Conservation (phyloP, 164 flowering plant species). For the Tetrastigma voinierianum region DNA sequence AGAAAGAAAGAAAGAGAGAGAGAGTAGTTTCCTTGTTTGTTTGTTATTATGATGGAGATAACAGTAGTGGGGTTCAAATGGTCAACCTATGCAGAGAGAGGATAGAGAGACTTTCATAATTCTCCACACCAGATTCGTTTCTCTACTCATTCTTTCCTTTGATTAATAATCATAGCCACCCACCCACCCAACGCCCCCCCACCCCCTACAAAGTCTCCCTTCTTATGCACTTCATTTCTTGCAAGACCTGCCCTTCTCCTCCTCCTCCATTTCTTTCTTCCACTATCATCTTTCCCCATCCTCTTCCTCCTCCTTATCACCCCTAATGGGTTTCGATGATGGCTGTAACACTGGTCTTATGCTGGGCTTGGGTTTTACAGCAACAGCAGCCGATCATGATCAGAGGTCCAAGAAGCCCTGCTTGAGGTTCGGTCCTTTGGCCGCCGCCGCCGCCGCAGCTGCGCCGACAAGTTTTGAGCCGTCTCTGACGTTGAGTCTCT, state of each 20-base stretch:
- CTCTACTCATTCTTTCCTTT: slow-evolving; percentile 42
- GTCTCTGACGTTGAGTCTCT: slow-evolving; percentile 49
- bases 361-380: slow-evolving; percentile 45
- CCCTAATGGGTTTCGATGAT: slow-evolving; percentile 50
- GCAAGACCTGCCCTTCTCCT: not conserved
- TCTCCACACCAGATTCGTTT: slow-evolving; percentile 29
- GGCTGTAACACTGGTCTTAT: slow-evolving; percentile 51
- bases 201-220: slow-evolving; percentile 13
- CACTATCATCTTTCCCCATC: not conserved
- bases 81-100: slow-evolving; percentile 56
- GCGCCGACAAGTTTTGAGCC: slow-evolving; percentile 38
- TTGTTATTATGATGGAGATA: slow-evolving; percentile 10
- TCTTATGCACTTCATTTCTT: slow-evolving; percentile 11
- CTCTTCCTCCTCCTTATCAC: too few species aligned
- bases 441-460: too few species aligned
- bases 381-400: slow-evolving; percentile 12
- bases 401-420: slow-evolving; percentile 1
- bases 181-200: slow-evolving; percentile 30
- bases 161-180: slow-evolving; percentile 50
- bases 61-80: slow-evolving; percentile 31
- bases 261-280: not conserved
- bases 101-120: slow-evolving; percentile 25
- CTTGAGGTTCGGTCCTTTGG: slow-evolving; percentile 8
- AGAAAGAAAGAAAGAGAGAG: too few species aligned
- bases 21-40: slow-evolving; percentile 12